Evolutionary conservation across 192 early-diverging fungal genomes (phyloP).

Genomic region (Gaertneriomyces sp.): DNA sequence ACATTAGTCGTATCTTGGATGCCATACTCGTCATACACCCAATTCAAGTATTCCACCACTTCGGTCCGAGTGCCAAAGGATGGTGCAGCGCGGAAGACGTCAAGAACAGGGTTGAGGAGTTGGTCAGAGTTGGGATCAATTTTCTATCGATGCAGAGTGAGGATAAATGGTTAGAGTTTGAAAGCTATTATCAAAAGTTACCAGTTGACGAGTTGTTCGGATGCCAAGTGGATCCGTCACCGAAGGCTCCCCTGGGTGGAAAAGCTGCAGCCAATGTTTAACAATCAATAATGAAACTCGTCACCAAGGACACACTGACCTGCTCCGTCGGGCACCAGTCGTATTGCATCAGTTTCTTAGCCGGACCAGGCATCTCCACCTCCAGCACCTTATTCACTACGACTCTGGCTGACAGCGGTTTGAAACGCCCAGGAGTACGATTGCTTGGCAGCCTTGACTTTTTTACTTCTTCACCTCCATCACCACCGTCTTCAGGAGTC

Average conservation of each 20-base stretch:
- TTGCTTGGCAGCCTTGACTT: neutral
- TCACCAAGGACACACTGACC: constrained; percentile 8
- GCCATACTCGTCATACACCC: constrained; percentile 41
- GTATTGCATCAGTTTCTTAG: constrained; percentile 38
- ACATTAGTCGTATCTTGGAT: constrained; percentile 28
- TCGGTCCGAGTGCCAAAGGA: constrained; percentile 23
- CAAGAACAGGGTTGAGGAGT: constrained; percentile 9
- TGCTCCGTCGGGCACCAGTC: constrained; percentile 45
- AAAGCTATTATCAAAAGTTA: neutral
- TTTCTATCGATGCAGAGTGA: constrained; percentile 7
- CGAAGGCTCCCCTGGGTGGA: no score
- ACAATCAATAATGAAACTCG: no score
- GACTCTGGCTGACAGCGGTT: neutral
- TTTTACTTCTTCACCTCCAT: no score
- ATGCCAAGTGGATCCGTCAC: no score
- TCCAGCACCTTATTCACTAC: constrained; percentile 17
- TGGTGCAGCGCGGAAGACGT: constrained; percentile 16
- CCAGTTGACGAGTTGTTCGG: neutral
- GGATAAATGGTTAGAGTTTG: neutral
- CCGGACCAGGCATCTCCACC: constrained; percentile 31
- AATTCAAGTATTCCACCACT: constrained; percentile 37
- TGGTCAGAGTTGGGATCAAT: constrained; percentile 6
- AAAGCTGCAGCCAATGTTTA: no score
- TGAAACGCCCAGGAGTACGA: neutral
- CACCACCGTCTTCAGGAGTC: neutral